Evolutionary conservation across 768 basidiomycete species (phyloP).

Genomic region (Nevesoporus exiguus): DNA sequence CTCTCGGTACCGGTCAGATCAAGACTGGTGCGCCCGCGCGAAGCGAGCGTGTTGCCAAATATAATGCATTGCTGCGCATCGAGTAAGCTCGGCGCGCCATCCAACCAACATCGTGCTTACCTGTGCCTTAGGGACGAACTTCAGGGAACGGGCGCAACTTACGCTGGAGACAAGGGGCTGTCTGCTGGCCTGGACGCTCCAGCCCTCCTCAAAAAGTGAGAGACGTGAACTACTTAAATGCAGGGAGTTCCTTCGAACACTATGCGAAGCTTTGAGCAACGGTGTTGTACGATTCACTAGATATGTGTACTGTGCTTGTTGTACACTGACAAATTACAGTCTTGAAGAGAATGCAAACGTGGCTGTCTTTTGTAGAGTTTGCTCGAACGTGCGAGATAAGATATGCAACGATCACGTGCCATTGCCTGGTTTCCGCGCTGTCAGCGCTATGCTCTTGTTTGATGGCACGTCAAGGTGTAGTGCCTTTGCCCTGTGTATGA

Average conservation of each 20-base stretch:
- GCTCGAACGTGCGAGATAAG: conserved; percentile 23
- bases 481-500: conserved; percentile 20
- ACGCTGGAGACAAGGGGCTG: conserved; percentile 75
- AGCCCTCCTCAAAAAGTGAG: conserved; percentile 66
- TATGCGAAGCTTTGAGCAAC: neutral
- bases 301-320: conserved; percentile 19
- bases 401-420: conserved; percentile 22
- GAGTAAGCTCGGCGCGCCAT: conserved; percentile 51
- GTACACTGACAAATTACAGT: conserved; percentile 26
- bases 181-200: conserved; percentile 75
- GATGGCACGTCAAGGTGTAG: conserved; percentile 20
- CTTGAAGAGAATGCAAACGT: conserved; percentile 14
- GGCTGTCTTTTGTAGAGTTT: neutral
- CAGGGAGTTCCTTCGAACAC: conserved; percentile 3
- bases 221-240: conserved; percentile 6
- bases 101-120: neutral
- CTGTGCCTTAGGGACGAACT: conserved; percentile 65
- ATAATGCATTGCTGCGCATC: conserved; percentile 86
- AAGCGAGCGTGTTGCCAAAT: conserved; percentile 95
- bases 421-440: conserved; percentile 14
- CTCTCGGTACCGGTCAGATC: conserved; percentile 90
- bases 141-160: conserved; percentile 55
- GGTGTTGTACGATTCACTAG: conserved; percentile 31
- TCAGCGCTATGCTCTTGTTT: conserved; percentile 4
- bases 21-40: conserved; percentile 98